phyloP scores from a whole-genome alignment of 2,329 filamentous ascomycete species.

The Drechmeria coniospora region DNA sequence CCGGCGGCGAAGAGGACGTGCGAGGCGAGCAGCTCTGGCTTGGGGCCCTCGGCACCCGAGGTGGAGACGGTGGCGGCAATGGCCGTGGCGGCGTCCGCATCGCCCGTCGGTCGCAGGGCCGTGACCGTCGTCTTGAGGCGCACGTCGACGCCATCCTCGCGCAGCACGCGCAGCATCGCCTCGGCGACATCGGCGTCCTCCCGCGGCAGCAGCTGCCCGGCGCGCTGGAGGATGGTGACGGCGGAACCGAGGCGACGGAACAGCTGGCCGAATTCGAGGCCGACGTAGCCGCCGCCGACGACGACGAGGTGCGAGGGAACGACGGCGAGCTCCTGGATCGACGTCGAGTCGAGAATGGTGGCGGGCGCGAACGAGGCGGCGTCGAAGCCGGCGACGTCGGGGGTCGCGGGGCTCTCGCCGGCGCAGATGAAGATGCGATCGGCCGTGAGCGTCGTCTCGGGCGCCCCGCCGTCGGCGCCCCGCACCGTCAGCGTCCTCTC shows the following conservation, averaged over 20 bases:
- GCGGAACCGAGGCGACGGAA: constrained; percentile 32
- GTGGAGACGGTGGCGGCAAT: constrained; percentile 9
- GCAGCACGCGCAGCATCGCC: constrained; percentile 24
- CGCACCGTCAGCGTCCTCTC: constrained; percentile 21
- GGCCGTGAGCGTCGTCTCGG: constrained; percentile 18
- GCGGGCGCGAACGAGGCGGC: constrained; percentile 2
- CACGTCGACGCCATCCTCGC: constrained; percentile 29
- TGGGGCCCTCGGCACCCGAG: not conserved
- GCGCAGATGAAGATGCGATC: constrained; percentile 30
- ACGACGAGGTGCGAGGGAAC: constrained; percentile 33
- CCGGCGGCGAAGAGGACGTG: constrained; percentile 36
- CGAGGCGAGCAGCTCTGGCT: constrained; percentile 17
- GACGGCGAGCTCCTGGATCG: constrained; percentile 27
- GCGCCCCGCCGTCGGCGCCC: constrained; percentile 14
- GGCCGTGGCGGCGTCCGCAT: constrained; percentile 3
- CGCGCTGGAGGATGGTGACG: constrained; percentile 32
- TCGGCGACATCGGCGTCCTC: constrained; percentile 34
- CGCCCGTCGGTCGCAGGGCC: constrained; percentile 9
- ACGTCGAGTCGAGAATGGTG: constrained; percentile 28
- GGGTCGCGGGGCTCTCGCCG: constrained; percentile 25
- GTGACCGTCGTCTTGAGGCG: constrained; percentile 18
- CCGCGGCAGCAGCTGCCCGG: constrained; percentile 23
- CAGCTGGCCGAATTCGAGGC: constrained; percentile 37
- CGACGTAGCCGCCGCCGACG: constrained; percentile 37
- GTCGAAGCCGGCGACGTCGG: constrained; percentile 20